These are phyloP conservation scores for Musa beccarii DNA, from an alignment of 176 grass and related monocot genomes.

Conservation along the genomic window DNA sequence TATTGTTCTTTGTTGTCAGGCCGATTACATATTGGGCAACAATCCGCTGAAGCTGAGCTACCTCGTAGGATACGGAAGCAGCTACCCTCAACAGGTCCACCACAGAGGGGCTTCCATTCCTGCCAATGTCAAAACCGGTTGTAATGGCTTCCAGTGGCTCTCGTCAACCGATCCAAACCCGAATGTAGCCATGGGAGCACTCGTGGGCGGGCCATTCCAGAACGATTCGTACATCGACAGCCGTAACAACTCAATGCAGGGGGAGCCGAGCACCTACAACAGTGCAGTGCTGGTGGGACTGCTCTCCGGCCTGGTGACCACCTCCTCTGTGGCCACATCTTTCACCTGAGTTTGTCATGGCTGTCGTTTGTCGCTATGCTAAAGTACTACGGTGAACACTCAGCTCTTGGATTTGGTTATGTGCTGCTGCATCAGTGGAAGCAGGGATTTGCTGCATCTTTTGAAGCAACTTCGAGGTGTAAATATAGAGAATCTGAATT, in stretches of 20 bases:
- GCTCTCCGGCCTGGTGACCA: conserved; percentile 67
- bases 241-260: conserved; percentile 71
- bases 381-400: neutral
- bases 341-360: conserved; percentile 33
- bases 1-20: conserved; percentile 34
- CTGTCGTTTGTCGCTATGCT: neutral
- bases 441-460: too few species aligned
- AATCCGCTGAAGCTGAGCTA: conserved; percentile 97
- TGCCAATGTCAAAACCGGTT: conserved; percentile 50
- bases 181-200: conserved; percentile 67
- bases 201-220: conserved; percentile 84
- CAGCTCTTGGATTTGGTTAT: neutral
- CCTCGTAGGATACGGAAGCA: conserved; percentile 81
- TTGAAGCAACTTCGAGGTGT: too few species aligned
- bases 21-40: conserved; percentile 75
- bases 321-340: conserved; percentile 48
- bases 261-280: conserved; percentile 89
- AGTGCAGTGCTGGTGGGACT: conserved; percentile 71
- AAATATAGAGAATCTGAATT: too few species aligned
- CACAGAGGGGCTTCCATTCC: conserved; percentile 92
- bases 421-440: neutral
- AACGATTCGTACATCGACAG: conserved; percentile 69
- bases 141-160: conserved; percentile 79
- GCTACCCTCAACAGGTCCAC: conserved; percentile 76
- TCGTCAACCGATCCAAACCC: conserved; percentile 53